Evolutionary conservation across 2,329 filamentous ascomycete species (phyloP), one percentile per base, ranked within the genome.

Genomic region (Macrophomina tecta): DNA sequence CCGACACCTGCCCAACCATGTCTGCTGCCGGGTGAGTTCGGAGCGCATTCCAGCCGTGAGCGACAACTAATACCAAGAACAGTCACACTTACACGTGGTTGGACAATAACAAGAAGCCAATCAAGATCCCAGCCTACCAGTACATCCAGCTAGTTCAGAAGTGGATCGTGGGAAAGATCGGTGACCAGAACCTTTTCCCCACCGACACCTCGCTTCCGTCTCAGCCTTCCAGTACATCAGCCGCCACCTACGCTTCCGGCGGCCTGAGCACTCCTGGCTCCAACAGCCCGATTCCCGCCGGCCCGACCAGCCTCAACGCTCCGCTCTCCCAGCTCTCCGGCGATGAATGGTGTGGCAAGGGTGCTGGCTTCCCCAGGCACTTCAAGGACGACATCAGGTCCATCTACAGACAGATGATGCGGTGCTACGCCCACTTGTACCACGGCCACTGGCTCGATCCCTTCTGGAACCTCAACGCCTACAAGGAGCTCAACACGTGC

Each of bases 51-150:
- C 12, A n/a, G 28, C 52, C 55, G 2, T 18, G 18, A 38, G 38
- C 40, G 9, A 36, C 14, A 7, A 52, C 23, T 53, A 14, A 64
- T 55, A 30, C 42, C 45, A 34, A 48, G 48, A 30, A 16, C 30
- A 96, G 95, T 74, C 91, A 97, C 79, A 97, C 93, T 32, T 98
- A 97, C 79, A 97, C 94, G 58, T 98, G 94, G 94, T 87, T 98
- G 65, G 96, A 97, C 80, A 90, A 90, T 71, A 90, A 92, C 73
- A 89, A 91, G 72, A 90, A 93, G 76, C 93, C 94, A 11, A 93
- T 97, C 70, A 94, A 97, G 80, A 91, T 98, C 49, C 93, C 94
- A 3, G 94, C 94, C 6, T 90, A 90, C 69, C 93, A 96, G 79
- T 98, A 98, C 82, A 95, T 97, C 82, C 93, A 92, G 71, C 88